A percentile compares a stretch with the other conserved stretches of the same genome.
phyloP scores from a whole-genome alignment of 306 rosid genomes.

The Pyrus pyrifolia region DNA sequence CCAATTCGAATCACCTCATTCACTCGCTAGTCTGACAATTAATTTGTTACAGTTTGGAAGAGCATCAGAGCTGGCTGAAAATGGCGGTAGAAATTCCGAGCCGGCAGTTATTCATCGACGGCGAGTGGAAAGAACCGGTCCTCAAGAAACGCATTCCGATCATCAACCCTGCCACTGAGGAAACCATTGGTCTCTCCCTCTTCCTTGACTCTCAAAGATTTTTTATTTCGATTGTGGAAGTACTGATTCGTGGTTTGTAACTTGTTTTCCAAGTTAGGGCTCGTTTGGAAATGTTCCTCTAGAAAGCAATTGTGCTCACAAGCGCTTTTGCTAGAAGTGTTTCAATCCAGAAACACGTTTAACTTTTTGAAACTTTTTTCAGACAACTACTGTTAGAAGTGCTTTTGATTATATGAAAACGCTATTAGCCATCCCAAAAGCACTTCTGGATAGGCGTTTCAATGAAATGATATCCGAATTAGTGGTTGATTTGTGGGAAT shows the following conservation, averaged over 20 bases:
- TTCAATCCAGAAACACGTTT: background rate
- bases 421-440: background rate
- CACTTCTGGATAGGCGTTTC: background rate
- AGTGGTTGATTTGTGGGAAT: constrained; percentile 9
- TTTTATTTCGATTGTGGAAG: background rate
- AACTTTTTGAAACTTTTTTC: too few relatives aligned
- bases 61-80: background rate
- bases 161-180: constrained; percentile 69
- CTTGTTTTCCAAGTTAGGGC: background rate
- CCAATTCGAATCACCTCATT: background rate
- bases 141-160: constrained; percentile 65
- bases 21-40: background rate
- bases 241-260: background rate
- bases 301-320: background rate
- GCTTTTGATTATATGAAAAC: too few relatives aligned
- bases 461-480: background rate
- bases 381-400: background rate
- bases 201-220: background rate
- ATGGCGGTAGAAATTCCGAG: constrained; percentile 57
- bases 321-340: background rate
- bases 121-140: constrained; percentile 61
- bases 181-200: constrained; percentile 39
- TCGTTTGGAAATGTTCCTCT: background rate
- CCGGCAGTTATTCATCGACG: constrained; percentile 65
- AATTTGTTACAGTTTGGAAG: background rate